These are phyloP conservation scores for Penicillium sp. DNA, from an alignment of 2,329 filamentous ascomycete species.

Conservation along the genomic window DNA sequence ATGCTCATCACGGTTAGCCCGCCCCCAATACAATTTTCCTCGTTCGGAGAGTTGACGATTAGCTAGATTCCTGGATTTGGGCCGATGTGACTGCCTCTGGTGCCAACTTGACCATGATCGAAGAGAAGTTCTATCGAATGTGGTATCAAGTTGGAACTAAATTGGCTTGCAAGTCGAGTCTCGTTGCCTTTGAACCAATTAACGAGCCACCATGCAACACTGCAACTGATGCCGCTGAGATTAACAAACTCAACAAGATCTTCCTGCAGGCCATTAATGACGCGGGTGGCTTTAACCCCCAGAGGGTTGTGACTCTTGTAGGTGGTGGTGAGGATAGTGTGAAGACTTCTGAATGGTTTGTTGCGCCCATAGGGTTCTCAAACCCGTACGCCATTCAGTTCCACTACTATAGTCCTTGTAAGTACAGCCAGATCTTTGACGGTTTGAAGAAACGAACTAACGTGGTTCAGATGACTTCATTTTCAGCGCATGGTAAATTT, in stretches of 20 bases:
- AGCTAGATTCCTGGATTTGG: conserved; percentile 61
- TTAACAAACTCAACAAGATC: conserved; percentile 64
- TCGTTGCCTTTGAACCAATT: conserved; percentile 64
- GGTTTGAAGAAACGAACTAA: not conserved
- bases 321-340: conserved; percentile 58
- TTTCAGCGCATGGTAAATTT: conserved; percentile 37
- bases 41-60: not conserved
- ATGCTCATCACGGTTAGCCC: conserved; percentile 60
- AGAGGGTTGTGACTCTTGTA: conserved; percentile 63
- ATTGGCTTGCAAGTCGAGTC: conserved; percentile 61
- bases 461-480: conserved; percentile 36
- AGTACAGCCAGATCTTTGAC: not conserved
- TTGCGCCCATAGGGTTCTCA: conserved; percentile 54
- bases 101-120: conserved; percentile 59
- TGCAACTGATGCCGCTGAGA: conserved; percentile 55
- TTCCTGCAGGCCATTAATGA: conserved; percentile 62
- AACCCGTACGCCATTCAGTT: conserved; percentile 67
- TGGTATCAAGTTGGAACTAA: conserved; percentile 65
- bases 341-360: conserved; percentile 63
- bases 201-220: conserved; percentile 64
- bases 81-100: conserved; percentile 56
- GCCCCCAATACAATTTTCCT: not conserved
- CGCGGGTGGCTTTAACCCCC: conserved; percentile 61
- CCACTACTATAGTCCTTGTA: conserved; percentile 62
- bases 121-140: conserved; percentile 62